Percentiles rank a stretch among this genome's conserved stretches.
phyloP scores from a whole-genome alignment of 441 rosid species.

The Melastoma candidum region DNA sequence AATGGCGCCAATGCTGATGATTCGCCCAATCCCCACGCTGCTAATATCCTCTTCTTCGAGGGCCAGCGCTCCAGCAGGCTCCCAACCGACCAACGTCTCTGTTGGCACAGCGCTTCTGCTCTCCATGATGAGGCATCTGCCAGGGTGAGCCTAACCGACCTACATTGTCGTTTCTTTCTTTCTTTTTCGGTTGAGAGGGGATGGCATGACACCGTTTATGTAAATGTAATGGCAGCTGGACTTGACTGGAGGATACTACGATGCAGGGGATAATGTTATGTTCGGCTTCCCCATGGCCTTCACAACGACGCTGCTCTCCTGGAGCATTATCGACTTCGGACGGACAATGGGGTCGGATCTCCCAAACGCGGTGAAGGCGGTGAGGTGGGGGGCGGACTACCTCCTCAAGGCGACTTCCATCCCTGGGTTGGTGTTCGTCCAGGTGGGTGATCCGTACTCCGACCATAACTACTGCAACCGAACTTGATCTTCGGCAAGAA shows the following conservation, averaged over 20 bases:
- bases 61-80: slow-evolving; percentile 66
- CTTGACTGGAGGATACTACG: slow-evolving; percentile 33
- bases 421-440: slow-evolving; percentile 19
- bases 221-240: slow-evolving; percentile 20
- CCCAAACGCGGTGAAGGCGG: slow-evolving; percentile 14
- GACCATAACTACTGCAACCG: slow-evolving; percentile 55
- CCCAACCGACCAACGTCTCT: slow-evolving; percentile 49
- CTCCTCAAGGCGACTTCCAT: slow-evolving; percentile 27
- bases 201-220: too few species aligned
- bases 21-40: too few species aligned
- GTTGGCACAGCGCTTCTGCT: slow-evolving; percentile 60
- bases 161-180: background rate
- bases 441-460: slow-evolving; percentile 45
- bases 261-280: slow-evolving; percentile 34
- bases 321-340: slow-evolving; percentile 26
- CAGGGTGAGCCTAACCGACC: slow-evolving; percentile 23
- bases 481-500: too few species aligned
- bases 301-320: slow-evolving; percentile 28
- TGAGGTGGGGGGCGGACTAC: slow-evolving; percentile 33
- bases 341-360: slow-evolving; percentile 20
- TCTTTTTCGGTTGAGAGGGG: background rate
- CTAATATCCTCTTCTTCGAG: slow-evolving; percentile 58
- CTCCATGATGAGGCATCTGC: slow-evolving; percentile 51
- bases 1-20: too few species aligned
- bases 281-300: slow-evolving; percentile 39